Percentiles rank a stretch among this genome's conserved stretches.
Evolutionary conservation across 768 basidiomycete genomes (phyloP).

Genomic region (Fomitopsis serialis): DNA sequence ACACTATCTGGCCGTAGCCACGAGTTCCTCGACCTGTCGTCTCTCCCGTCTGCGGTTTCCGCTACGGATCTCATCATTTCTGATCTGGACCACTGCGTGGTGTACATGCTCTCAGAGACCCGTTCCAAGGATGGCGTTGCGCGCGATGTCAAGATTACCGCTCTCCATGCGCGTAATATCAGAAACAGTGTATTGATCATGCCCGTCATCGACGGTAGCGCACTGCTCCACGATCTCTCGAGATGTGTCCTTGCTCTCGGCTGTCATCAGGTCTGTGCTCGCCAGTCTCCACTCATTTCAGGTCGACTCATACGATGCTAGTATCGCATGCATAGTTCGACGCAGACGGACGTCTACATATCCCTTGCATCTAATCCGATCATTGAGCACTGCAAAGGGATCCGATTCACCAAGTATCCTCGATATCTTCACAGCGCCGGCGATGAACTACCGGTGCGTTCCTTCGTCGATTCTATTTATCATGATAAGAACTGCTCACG

Average conservation of each 20-base stretch:
- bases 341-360: constrained; percentile 58
- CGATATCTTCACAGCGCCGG: constrained; percentile 17
- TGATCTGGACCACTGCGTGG: constrained; percentile 63
- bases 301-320: constrained; percentile 24
- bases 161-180: constrained; percentile 62
- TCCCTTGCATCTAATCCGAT: constrained; percentile 66
- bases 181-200: constrained; percentile 59
- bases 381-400: constrained; percentile 65
- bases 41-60: constrained; percentile 25
- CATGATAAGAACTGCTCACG: not conserved
- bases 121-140: not conserved
- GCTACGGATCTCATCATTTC: constrained; percentile 56
- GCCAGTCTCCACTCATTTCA: not conserved
- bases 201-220: constrained; percentile 63
- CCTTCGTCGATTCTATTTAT: not conserved
- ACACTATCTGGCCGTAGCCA: constrained; percentile 42
- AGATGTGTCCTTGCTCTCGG: constrained; percentile 63
- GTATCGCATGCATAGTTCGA: constrained; percentile 87
- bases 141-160: constrained; percentile 34
- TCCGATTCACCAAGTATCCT: constrained; percentile 68
- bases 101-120: constrained; percentile 46
- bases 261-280: constrained; percentile 68
- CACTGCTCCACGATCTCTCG: constrained; percentile 59
- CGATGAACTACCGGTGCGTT: not conserved
- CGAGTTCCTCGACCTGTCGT: constrained; percentile 41